phyloP scores from a whole-genome alignment of 73 alveolate genomes.

The Urostyla sp. region DNA sequence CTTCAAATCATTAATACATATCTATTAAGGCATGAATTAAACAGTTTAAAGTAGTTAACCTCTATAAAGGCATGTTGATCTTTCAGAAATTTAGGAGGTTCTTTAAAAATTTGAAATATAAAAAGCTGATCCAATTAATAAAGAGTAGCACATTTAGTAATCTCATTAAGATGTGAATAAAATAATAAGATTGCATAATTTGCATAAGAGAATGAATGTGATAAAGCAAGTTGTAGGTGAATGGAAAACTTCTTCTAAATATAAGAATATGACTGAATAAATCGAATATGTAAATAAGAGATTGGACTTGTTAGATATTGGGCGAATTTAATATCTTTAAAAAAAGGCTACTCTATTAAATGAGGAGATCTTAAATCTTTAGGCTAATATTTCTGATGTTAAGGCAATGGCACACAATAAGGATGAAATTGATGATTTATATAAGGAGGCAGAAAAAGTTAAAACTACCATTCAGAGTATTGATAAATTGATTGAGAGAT shows the following conservation, averaged over 20 bases:
- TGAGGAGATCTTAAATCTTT: slow-evolving; percentile 17
- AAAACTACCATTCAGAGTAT: not conserved
- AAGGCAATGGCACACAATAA: slow-evolving; percentile 14
- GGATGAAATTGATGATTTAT: slow-evolving; percentile 32
- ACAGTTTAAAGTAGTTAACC: not conserved
- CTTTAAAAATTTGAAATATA: not conserved
- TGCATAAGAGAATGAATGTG: slow-evolving; percentile 7
- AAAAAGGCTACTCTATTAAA: not conserved
- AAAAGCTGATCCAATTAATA: not conserved
- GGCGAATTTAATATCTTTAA: slow-evolving; percentile 7
- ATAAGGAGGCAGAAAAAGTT: slow-evolving; percentile 26
- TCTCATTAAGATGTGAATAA: slow-evolving; percentile 4
- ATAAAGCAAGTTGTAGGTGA: slow-evolving; percentile 18
- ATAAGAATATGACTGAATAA: slow-evolving; percentile 39
- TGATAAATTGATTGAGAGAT: slow-evolving; percentile 19
- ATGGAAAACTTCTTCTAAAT: slow-evolving; percentile 35
- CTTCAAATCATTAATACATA: not conserved
- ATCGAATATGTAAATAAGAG: slow-evolving; percentile 32
- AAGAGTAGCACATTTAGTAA: no score
- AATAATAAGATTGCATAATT: not conserved
- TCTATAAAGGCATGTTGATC: not conserved
- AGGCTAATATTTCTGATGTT: not conserved
- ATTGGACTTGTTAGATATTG: slow-evolving; percentile 33
- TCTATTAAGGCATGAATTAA: not conserved
- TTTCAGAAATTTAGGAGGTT: not conserved